Conservation (phyloP, 768 basidiomycete species). For the Dentipellis sp. region DNA sequence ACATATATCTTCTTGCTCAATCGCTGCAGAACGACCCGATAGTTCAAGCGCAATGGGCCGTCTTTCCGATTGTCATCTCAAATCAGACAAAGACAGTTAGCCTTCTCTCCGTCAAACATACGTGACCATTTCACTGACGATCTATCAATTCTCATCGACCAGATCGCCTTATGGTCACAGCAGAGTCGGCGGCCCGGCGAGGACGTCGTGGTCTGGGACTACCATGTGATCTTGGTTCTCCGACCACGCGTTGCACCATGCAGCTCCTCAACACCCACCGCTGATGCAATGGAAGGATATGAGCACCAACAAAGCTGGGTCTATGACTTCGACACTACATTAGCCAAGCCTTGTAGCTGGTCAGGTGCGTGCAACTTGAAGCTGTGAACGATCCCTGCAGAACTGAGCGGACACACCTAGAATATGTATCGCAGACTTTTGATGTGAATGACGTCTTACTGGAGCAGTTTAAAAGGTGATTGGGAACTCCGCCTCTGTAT, state of each 20-base stretch:
- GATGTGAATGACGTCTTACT: background rate
- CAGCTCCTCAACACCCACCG: background rate
- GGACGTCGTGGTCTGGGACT: constrained; percentile 58
- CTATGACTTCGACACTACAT: constrained; percentile 58
- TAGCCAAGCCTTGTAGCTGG: constrained; percentile 42
- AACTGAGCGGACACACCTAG: background rate
- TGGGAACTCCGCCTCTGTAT: background rate
- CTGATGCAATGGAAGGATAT: background rate
- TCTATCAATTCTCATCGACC: background rate
- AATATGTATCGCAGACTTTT: background rate
- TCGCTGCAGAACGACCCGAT: constrained; percentile 26
- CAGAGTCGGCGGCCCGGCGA: constrained; percentile 24
- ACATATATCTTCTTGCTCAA: constrained; percentile 50
- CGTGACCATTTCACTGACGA: background rate
- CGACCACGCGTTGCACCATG: constrained; percentile 23
- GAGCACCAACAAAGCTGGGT: constrained; percentile 33
- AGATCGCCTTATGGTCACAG: constrained; percentile 65
- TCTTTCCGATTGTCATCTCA: constrained; percentile 55
- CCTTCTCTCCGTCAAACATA: background rate
- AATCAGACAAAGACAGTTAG: constrained; percentile 50
- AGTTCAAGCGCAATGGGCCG: constrained; percentile 33
- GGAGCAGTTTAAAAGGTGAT: background rate
- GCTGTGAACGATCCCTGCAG: background rate
- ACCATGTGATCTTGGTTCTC: constrained; percentile 59
- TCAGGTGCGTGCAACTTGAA: constrained; percentile 27